These are phyloP conservation scores for Quercus bicolor DNA, from an alignment of 306 rosid species.

Conservation along the genomic window DNA sequence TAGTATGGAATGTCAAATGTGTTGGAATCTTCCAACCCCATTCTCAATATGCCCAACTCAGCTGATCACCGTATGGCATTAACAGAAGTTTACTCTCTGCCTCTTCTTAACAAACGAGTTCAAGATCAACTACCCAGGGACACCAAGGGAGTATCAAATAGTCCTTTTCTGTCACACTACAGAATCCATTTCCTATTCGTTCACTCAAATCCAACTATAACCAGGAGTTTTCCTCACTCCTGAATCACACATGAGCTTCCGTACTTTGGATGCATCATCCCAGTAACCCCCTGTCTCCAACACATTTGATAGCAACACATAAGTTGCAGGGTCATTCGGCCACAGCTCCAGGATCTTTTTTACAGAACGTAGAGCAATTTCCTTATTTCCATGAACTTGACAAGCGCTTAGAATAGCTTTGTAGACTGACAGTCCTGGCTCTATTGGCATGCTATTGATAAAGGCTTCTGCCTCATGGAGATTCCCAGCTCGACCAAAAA, in stretches of 20 bases:
- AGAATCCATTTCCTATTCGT: not conserved
- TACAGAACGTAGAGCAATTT: constrained; percentile 33
- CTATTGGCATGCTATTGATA: constrained; percentile 32
- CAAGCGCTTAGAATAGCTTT: constrained; percentile 45
- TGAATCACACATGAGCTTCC: constrained; percentile 36
- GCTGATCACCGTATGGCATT: too few species aligned
- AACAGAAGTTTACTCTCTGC: too few species aligned
- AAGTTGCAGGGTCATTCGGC: constrained; percentile 43
- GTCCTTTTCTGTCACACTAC: too few species aligned
- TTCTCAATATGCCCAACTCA: too few species aligned
- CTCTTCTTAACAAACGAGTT: too few species aligned
- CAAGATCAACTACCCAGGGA: too few species aligned
- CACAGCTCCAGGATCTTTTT: constrained; percentile 29
- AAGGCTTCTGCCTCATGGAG: constrained; percentile 47
- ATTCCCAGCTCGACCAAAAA: constrained; percentile 44
- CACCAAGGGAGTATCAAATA: not conserved
- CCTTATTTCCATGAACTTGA: constrained; percentile 41
- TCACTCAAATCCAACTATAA: constrained; percentile 36
- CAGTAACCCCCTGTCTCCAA: constrained; percentile 27
- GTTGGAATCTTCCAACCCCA: too few species aligned
- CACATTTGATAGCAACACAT: constrained; percentile 37
- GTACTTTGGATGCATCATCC: constrained; percentile 36
- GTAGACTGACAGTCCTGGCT: constrained; percentile 36
- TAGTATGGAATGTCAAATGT: too few species aligned
- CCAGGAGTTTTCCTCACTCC: constrained; percentile 35